phyloP scores from a whole-genome alignment of 78 protist species.

The Acrasis kona region DNA sequence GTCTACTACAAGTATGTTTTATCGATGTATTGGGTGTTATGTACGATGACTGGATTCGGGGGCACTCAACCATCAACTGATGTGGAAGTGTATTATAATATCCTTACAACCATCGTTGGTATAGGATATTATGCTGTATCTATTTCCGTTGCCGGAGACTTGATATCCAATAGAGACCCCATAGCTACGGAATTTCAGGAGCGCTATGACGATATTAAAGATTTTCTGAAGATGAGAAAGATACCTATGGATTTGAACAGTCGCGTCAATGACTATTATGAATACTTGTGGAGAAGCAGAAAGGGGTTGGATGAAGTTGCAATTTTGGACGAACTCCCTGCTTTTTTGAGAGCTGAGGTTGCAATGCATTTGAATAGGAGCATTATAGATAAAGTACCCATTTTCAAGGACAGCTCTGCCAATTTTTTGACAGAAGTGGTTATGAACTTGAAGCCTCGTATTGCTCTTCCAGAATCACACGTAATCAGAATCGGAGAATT shows the following conservation, averaged over 20 bases:
- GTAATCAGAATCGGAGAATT: conserved; percentile 7
- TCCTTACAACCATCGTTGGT: too few species aligned
- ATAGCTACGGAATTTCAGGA: too few species aligned
- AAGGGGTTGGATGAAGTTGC: conserved; percentile 7
- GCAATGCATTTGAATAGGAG: neutral
- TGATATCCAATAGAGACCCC: too few species aligned
- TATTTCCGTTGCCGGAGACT: too few species aligned
- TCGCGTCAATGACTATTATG: conserved; percentile 5
- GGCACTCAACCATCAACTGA: conserved; percentile 10
- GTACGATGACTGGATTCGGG: conserved; percentile 17
- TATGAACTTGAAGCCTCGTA: neutral
- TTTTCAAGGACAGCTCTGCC: neutral
- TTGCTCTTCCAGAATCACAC: conserved; percentile 7
- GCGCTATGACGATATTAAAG: conserved; percentile 4
- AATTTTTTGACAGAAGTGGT: conserved; percentile 7
- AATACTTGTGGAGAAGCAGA: conserved; percentile 13
- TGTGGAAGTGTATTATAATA: too few species aligned
- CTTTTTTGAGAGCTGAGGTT: neutral
- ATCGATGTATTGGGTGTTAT: conserved; percentile 8
- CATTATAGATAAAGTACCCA: conserved; percentile 12
- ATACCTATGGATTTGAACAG: conserved; percentile 8
- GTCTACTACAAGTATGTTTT: neutral
- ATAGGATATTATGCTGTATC: too few species aligned
- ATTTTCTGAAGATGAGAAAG: conserved; percentile 1
- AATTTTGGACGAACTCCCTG: conserved; percentile 6